Evolutionary conservation across 2,329 filamentous ascomycete species (phyloP).

Genomic region (Aureobasidium sp.): DNA sequence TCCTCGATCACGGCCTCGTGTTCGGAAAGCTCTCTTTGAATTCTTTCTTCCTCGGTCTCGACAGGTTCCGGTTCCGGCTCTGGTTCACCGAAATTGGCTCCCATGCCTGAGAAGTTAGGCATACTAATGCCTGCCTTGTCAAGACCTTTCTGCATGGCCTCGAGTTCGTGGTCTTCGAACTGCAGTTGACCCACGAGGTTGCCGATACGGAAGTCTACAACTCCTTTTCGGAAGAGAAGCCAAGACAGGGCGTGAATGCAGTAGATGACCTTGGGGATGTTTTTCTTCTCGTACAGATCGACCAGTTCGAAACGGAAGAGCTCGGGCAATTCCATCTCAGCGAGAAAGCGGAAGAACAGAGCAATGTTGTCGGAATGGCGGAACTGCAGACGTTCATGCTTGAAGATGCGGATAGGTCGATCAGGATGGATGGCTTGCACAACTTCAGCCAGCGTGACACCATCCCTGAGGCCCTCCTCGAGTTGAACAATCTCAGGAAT

Average conservation of each 20-base stretch:
- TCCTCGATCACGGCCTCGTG: constrained; percentile 65
- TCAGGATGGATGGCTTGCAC: constrained; percentile 81
- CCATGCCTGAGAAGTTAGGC: constrained; percentile 98
- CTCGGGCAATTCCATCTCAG: constrained; percentile 85
- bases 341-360: constrained; percentile 87
- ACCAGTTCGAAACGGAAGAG: constrained; percentile 96
- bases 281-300: constrained; percentile 98
- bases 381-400: constrained; percentile 75
- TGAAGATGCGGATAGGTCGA: constrained; percentile 72
- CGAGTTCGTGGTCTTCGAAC: constrained; percentile 95
- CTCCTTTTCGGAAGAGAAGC: constrained; percentile 91
- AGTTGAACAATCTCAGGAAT: constrained; percentile 90
- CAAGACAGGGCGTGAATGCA: constrained; percentile 96
- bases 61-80: constrained; percentile 59
- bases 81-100: constrained; percentile 82
- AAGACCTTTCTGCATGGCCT: constrained; percentile 92
- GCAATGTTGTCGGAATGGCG: constrained; percentile 98
- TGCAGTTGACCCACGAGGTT: constrained; percentile 94
- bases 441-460: constrained; percentile 88
- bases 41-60: constrained; percentile 84
- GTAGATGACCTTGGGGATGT: constrained; percentile 98
- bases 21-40: constrained; percentile 71
- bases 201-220: constrained; percentile 91
- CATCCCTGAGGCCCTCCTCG: constrained; percentile 85
- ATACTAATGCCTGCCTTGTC: constrained; percentile 92